Evolutionary conservation across 2,329 filamentous ascomycete species (phyloP).

Genomic region (Xenosphaeropsis pyriputrescens): DNA sequence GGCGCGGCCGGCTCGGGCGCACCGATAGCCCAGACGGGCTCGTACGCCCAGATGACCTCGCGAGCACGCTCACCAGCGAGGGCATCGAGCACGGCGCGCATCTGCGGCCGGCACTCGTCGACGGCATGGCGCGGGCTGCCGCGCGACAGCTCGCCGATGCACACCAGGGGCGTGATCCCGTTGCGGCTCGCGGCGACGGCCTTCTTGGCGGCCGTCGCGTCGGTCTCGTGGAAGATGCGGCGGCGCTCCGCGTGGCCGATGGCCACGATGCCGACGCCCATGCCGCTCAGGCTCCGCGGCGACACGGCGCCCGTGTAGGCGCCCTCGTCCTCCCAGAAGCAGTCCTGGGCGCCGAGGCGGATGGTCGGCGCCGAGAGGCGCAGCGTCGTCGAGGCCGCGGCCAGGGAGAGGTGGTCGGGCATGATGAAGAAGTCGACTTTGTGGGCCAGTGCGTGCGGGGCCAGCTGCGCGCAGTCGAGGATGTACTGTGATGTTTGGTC

Average conservation of each 20-base stretch:
- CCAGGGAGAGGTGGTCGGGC: constrained; percentile 61
- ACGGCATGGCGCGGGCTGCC: constrained; percentile 41
- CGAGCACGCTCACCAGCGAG: too few relatives aligned
- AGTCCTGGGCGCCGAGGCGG: constrained; percentile 62
- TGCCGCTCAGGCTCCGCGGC: constrained; percentile 47
- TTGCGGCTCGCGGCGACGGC: constrained; percentile 52
- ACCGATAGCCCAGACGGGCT: constrained; percentile 83
- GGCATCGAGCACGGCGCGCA: constrained; percentile 45
- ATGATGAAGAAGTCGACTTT: constrained; percentile 60
- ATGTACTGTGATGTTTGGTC: constrained; percentile 45
- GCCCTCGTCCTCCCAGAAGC: constrained; percentile 53
- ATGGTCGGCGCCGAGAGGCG: constrained; percentile 29
- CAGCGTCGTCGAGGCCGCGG: constrained; percentile 33
- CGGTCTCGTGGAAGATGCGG: constrained; percentile 59
- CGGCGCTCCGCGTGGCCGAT: constrained; percentile 71
- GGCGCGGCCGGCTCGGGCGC: constrained; percentile 55
- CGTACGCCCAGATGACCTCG: constrained; percentile 71
- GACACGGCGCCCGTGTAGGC: constrained; percentile 70
- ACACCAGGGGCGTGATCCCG: constrained; percentile 63
- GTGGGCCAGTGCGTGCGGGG: constrained; percentile 24
- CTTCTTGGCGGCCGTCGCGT: constrained; percentile 51
- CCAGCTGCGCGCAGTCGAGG: constrained; percentile 27
- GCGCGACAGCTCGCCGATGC: constrained; percentile 55
- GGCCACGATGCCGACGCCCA: constrained; percentile 61
- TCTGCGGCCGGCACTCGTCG: constrained; percentile 49